A percentile compares a stretch with the other conserved stretches of the same genome.
phyloP scores from a whole-genome alignment of 768 basidiomycete genomes.

The Dictyophora rubrovolvata region DNA sequence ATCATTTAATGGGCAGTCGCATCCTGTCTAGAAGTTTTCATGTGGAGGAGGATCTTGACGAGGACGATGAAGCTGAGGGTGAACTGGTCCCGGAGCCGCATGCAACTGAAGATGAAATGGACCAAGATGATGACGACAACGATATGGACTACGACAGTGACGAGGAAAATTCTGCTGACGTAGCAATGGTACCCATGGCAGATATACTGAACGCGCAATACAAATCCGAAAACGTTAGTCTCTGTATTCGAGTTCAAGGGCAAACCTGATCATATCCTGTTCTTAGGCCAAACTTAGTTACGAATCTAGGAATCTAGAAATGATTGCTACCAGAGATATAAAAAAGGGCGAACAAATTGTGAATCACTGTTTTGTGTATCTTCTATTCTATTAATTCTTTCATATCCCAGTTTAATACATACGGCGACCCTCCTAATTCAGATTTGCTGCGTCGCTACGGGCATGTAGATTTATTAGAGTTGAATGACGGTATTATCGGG shows the following conservation, averaged over 20 bases:
- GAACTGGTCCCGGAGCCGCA: conserved; percentile 7
- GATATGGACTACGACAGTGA: conserved; percentile 35
- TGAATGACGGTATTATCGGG: conserved; percentile 39
- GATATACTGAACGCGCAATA: conserved; percentile 91
- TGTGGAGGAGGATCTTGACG: conserved; percentile 45
- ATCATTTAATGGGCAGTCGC: conserved; percentile 84
- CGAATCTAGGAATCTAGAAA: conserved; percentile 58
- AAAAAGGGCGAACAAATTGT: conserved; percentile 81
- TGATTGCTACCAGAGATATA: conserved; percentile 73
- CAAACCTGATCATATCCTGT: background rate
- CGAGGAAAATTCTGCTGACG: conserved; percentile 46
- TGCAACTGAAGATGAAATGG: conserved; percentile 11
- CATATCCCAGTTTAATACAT: conserved; percentile 76
- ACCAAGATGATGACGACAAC: conserved; percentile 26
- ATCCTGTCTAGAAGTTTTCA: conserved; percentile 91
- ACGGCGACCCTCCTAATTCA: conserved; percentile 85
- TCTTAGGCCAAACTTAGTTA: conserved; percentile 76
- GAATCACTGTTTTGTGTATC: conserved; percentile 19
- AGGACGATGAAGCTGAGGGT: conserved; percentile 14
- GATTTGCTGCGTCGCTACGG: conserved; percentile 93
- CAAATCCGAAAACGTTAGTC: conserved; percentile 70
- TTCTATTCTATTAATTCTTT: background rate
- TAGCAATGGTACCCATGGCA: conserved; percentile 92
- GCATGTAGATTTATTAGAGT: conserved; percentile 69
- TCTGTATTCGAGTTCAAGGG: too few species aligned